These are phyloP conservation scores for Phaseolus coccineus DNA, from an alignment of 331 rosid genomes.

Conservation along the genomic window DNA sequence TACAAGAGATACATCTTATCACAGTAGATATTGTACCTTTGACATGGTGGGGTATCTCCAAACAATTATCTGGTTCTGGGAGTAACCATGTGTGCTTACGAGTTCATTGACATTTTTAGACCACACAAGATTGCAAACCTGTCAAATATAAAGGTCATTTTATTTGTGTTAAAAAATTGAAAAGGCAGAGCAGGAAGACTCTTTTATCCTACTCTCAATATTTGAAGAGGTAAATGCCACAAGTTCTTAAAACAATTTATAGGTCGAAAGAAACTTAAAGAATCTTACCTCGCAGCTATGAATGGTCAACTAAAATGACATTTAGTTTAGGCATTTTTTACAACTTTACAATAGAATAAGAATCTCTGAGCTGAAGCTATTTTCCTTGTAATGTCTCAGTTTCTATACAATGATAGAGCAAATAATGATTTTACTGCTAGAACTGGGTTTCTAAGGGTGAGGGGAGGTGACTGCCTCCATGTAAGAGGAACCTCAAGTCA, in stretches of 20 bases:
- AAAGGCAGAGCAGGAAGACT: background rate
- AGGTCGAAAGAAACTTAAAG: constrained; percentile 25
- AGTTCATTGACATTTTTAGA: constrained; percentile 97
- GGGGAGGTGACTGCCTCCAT: constrained; percentile 20
- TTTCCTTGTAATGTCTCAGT: constrained; percentile 18
- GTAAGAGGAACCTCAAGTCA: background rate
- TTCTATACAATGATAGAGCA: constrained; percentile 22
- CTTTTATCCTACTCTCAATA: constrained; percentile 19
- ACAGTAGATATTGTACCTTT: constrained; percentile 61
- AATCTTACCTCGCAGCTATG: constrained; percentile 22
- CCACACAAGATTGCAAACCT: constrained; percentile 99
- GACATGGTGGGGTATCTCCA: constrained; percentile 99
- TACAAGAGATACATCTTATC: background rate
- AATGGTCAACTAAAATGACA: constrained; percentile 3
- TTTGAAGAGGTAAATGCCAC: constrained; percentile 34
- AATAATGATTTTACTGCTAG: constrained; percentile 1
- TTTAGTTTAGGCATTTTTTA: background rate
- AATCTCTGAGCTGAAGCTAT: constrained; percentile 4
- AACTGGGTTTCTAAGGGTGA: constrained; percentile 9
- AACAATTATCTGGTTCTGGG: constrained; percentile 97
- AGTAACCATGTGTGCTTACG: constrained; percentile 98
- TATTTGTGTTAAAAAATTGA: constrained; percentile 23
- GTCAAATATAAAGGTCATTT: constrained; percentile 40
- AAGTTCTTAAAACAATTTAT: constrained; percentile 18
- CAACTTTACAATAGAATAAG: background rate